phyloP scores from a whole-genome alignment of 1,284 basidiomycete genomes.

The Fomitiporia mediterranea region DNA sequence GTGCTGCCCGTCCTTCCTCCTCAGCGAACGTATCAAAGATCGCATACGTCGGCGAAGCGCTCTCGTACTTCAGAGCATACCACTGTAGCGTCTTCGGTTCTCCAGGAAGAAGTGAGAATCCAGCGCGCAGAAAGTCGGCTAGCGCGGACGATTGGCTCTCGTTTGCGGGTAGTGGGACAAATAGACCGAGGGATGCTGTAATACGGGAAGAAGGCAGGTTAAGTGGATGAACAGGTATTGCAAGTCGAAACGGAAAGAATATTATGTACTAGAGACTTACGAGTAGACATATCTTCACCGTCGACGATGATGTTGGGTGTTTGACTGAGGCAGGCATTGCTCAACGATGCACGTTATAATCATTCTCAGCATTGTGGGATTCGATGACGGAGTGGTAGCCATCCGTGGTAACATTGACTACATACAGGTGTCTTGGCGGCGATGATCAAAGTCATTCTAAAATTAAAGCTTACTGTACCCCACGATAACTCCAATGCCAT shows the following conservation, averaged over 20 bases:
- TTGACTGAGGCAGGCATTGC: neutral
- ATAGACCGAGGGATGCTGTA: conserved; percentile 27
- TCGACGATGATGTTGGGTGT: neutral
- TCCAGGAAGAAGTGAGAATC: conserved; percentile 30
- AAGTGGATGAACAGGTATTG: neutral
- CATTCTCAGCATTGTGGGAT: neutral
- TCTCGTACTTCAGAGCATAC: conserved; percentile 34
- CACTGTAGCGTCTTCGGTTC: conserved; percentile 39
- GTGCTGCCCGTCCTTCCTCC: conserved; percentile 33
- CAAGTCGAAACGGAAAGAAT: neutral
- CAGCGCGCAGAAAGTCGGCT: conserved; percentile 31
- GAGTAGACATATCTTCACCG: neutral
- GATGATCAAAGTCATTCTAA: too few relatives aligned
- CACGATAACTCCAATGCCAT: too few relatives aligned
- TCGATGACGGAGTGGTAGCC: too few relatives aligned
- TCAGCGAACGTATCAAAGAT: conserved; percentile 39
- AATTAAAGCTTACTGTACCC: too few relatives aligned
- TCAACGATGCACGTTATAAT: neutral
- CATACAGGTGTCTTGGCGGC: too few relatives aligned
- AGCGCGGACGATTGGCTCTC: conserved; percentile 27
- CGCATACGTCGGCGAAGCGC: conserved; percentile 28
- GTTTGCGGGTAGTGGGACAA: conserved; percentile 37
- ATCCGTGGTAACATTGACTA: too few relatives aligned
- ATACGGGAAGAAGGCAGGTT: neutral
- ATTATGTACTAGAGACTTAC: neutral